Evolutionary conservation across 306 rosid genomes (phyloP).

Genomic region (Lotus japonicus): DNA sequence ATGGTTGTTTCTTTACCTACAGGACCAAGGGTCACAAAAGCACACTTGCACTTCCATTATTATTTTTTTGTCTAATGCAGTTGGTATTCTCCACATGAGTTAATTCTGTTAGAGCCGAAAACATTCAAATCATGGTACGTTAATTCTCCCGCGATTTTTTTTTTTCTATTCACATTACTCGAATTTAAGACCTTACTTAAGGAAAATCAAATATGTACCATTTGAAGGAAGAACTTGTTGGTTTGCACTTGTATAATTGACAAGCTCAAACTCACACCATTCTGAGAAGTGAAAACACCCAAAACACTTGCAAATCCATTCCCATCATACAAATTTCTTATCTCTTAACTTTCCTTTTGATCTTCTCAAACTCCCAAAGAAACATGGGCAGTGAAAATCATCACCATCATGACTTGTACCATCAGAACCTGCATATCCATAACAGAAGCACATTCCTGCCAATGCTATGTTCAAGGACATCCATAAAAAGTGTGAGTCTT

Average conservation of each 20-base stretch:
- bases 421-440: conserved; percentile 23
- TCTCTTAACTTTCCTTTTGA: neutral
- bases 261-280: conserved; percentile 20
- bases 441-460: conserved; percentile 58
- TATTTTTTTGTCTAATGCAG: neutral
- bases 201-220: too few relatives aligned
- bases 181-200: too few relatives aligned
- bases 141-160: too few relatives aligned
- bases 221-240: too few relatives aligned
- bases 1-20: too few relatives aligned
- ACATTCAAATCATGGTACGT: too few relatives aligned
- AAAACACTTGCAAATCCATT: conserved; percentile 4
- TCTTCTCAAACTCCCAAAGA: neutral
- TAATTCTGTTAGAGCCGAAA: too few relatives aligned
- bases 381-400: conserved; percentile 44
- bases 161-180: too few relatives aligned
- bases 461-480: conserved; percentile 63
- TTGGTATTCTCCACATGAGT: too few relatives aligned
- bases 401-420: conserved; percentile 12
- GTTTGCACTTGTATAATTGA: conserved; percentile 21
- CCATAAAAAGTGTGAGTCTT: conserved; percentile 45
- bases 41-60: too few relatives aligned
- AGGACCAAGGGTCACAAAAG: too few relatives aligned
- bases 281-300: neutral
- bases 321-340: neutral